These are phyloP conservation scores for Lentinus tigrinus DNA, from an alignment of 768 basidiomycete species.

Conservation along the genomic window DNA sequence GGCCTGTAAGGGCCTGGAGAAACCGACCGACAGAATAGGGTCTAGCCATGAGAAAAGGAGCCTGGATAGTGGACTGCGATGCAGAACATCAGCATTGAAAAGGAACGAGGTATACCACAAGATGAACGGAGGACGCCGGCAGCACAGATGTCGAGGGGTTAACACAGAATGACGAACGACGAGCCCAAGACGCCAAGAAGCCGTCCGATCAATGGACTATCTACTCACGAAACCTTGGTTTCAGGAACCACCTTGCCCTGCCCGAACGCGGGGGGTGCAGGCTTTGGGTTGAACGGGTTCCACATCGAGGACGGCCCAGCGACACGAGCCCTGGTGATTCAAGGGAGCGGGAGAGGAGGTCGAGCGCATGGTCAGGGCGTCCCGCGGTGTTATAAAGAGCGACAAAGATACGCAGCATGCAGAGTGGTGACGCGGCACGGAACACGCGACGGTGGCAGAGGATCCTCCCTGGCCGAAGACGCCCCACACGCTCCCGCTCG, in stretches of 20 bases:
- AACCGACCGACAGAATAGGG: slow-evolving; percentile 56
- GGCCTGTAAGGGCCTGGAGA: slow-evolving; percentile 53
- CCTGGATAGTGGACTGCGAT: slow-evolving; percentile 41
- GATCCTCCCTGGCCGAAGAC: too few species aligned
- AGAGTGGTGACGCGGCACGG: too few species aligned
- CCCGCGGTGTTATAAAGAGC: background rate
- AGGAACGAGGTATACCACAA: too few species aligned
- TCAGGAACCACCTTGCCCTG: slow-evolving; percentile 47
- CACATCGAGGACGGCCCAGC: background rate
- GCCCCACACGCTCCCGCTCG: too few species aligned
- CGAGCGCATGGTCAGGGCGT: background rate
- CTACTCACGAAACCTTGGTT: slow-evolving; percentile 30
- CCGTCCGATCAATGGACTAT: background rate
- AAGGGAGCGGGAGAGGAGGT: background rate
- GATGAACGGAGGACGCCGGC: background rate
- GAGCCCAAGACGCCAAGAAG: background rate
- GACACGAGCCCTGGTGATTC: too few species aligned
- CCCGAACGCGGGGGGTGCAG: slow-evolving; percentile 52
- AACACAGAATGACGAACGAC: too few species aligned
- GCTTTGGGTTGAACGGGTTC: slow-evolving; percentile 34
- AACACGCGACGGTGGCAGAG: too few species aligned
- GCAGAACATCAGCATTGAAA: too few species aligned
- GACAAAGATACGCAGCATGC: too few species aligned
- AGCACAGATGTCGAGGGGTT: background rate
- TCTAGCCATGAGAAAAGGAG: slow-evolving; percentile 54